Base-by-base conservation (phyloP, 148 eudicot genomes). In the Rhododendron molle region DNA sequence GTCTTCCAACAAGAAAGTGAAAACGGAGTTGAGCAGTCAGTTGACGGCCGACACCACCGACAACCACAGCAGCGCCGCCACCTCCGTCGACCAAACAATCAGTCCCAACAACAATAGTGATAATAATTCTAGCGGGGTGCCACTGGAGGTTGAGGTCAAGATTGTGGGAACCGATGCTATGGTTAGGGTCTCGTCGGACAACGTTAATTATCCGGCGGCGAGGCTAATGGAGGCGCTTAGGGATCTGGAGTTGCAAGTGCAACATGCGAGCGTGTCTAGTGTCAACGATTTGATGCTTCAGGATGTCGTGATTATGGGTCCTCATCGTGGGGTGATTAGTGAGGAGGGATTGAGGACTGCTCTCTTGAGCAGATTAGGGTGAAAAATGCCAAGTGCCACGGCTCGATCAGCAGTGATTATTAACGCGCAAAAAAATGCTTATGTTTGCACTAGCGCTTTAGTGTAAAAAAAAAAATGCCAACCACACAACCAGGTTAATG, bases 281-380 rank as follows among this genome's bases (percentile, higher is more conserved):
- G 89, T 96, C 5, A 91, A 91, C 0, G 89, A 91, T n/a, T 11
- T 95, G 10, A 92, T 94, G 95, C 87, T 96, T 88, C 98, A 95
- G 79, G 97, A 96, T 86, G 92, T 96, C 58, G 97, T 96, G 3
- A 80, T 90, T 72, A 88, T 58, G 86, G 86, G 90, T 77, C 92
- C 95, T 18, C 49, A 69, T 7, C 86, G 86, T 7, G 87, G 93
- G 14, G 65, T 92, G 9, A 83, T 84, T 10, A 86, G 69, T n/a
- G 92, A 84, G 26, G 85, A 77, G 38, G 87, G 81, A 47, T 49
- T 96, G 8, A 93, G 83, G 88, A 78, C 80, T 85, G 93, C 93
- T 67, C 88, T 93, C 5, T 26, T 88, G 16, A 80, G 40, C 52
- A 89, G 88, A 49, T 87, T 94, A 49, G 84, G 60, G 58, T 77